These are phyloP conservation scores for Galerina sulciceps DNA, from an alignment of 768 basidiomycete species.

Conservation along the genomic window DNA sequence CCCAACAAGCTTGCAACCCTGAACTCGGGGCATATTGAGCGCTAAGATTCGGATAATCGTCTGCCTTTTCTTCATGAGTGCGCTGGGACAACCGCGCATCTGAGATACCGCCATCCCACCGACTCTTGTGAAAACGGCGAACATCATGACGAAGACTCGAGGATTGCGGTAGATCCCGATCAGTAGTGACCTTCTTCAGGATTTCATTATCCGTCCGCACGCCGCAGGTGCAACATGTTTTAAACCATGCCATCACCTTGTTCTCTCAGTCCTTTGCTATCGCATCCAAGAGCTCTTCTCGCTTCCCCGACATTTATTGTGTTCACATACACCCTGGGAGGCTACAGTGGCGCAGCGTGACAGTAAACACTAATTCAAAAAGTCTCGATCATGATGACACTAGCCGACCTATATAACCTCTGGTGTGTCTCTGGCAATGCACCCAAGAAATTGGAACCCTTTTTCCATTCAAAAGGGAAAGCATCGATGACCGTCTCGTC, in stretches of 20 bases:
- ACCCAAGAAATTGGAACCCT: slow-evolving; percentile 17
- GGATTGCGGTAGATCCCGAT: slow-evolving; percentile 29
- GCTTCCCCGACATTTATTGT: slow-evolving; percentile 17
- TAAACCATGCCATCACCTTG: slow-evolving; percentile 25
- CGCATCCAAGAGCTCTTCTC: slow-evolving; percentile 18
- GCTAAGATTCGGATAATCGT: slow-evolving; percentile 19
- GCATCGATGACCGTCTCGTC: slow-evolving; percentile 17
- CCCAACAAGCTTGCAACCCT: slow-evolving; percentile 18
- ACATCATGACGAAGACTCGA: slow-evolving; percentile 1
- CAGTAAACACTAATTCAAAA: slow-evolving; percentile 18
- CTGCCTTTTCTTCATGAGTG: neutral
- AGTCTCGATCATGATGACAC: slow-evolving; percentile 26
- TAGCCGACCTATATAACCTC: slow-evolving; percentile 31
- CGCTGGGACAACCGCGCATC: neutral
- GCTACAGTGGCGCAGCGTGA: slow-evolving; percentile 21
- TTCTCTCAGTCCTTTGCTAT: slow-evolving; percentile 22
- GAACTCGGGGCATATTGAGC: slow-evolving; percentile 18
- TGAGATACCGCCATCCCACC: neutral
- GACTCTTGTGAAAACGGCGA: slow-evolving; percentile 1
- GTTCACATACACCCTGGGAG: slow-evolving; percentile 24
- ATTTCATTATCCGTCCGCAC: slow-evolving; percentile 4
- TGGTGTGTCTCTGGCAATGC: slow-evolving; percentile 22
- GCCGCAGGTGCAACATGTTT: slow-evolving; percentile 15
- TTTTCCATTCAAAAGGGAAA: slow-evolving; percentile 12
- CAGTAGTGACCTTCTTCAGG: slow-evolving; percentile 17